Evolutionary conservation across 2,329 filamentous ascomycete genomes (phyloP), one percentile per base, ranked within the genome.

Genomic region (Scedosporium minutisporum): DNA sequence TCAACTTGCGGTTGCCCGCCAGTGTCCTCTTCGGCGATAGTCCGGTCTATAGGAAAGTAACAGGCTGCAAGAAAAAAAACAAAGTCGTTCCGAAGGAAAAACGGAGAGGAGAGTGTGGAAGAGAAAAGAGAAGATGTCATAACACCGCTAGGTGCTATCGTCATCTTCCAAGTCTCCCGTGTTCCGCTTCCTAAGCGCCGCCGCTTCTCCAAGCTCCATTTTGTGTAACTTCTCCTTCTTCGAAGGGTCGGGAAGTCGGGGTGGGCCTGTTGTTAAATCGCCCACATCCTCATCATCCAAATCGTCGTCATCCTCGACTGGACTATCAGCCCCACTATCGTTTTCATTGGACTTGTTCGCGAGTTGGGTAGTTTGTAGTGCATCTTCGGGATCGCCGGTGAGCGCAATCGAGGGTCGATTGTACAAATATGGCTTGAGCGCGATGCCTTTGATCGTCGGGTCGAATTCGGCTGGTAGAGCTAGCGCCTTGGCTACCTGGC

Each of bases 381-480:
- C 12, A 27, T 27, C 51, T 23, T 23, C 23, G 9, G 51, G 16
- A 55, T 25, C 23, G 5, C 63, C 63, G 10, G 55, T 59, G 27
- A 62, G 9, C 27, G 42, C 29, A 23, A 62, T 62, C 18, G 60
- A 42, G 12, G 60, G 48, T 16, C 16, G 29, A 25, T 25, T 46
- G 46, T 16, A 25, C 2, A 16, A 6, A 41, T 58, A 9, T 60
- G 64, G 66, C n/a, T 62, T 68, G 1, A 68, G 71, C 58, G 79
- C 76, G 58, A 83, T 74, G 0, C 82, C 81, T 66, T 86, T 87
- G 66, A 87, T 80, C 1, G 84, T 87, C 0, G 85, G 84, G 65
- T 88, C 85, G 65, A 86, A 88, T 25, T 78, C 74, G 3, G 84
- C 84, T 0, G 85, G 85, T 2, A 88, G 73, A 0, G 85, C 85